Conservation (phyloP, 106 monocot genomes). For the Dendrobium nobile region DNA sequence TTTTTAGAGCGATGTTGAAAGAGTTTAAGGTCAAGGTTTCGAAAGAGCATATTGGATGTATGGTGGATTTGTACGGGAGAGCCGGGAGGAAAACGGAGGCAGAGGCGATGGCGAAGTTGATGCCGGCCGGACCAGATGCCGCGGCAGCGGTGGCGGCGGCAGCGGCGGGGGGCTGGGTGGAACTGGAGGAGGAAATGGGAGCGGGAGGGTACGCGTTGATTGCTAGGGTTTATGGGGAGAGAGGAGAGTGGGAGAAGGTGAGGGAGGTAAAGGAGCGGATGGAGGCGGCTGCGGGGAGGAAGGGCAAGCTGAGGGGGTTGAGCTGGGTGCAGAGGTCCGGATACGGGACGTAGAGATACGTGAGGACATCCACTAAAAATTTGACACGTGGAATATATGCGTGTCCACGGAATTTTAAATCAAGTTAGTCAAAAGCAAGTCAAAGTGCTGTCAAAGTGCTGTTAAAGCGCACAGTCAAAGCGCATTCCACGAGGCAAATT, state of each 20-base stretch:
- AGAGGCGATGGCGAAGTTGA: conserved; percentile 4
- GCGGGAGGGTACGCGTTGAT: conserved; percentile 8
- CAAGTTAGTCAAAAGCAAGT: too few relatives aligned
- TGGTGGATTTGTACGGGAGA: conserved; percentile 22
- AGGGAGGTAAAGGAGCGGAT: conserved; percentile 24
- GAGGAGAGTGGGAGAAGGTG: conserved; percentile 20
- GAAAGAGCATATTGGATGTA: conserved; percentile 22
- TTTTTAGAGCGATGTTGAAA: conserved; percentile 13
- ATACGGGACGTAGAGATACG: too few relatives aligned
- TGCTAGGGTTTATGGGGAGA: conserved; percentile 22
- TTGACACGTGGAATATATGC: too few relatives aligned
- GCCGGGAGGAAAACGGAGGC: conserved; percentile 14
- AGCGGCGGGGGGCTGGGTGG: conserved; percentile 4
- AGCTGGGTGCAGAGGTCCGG: conserved; percentile 9
- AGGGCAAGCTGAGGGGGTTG: conserved; percentile 11
- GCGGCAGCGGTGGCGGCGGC: conserved; percentile 11
- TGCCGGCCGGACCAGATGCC: conserved; percentile 14
- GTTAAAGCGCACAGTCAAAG: too few relatives aligned
- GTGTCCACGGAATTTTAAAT: too few relatives aligned
- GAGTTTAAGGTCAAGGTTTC: conserved; percentile 8
- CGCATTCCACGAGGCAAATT: too few relatives aligned
- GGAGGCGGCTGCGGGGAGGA: background rate
- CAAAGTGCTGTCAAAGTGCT: too few relatives aligned
- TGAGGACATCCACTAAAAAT: too few relatives aligned
- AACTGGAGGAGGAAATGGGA: conserved; percentile 8